phyloP scores from a whole-genome alignment of 257 asterid species.

The Solanum virginianum region DNA sequence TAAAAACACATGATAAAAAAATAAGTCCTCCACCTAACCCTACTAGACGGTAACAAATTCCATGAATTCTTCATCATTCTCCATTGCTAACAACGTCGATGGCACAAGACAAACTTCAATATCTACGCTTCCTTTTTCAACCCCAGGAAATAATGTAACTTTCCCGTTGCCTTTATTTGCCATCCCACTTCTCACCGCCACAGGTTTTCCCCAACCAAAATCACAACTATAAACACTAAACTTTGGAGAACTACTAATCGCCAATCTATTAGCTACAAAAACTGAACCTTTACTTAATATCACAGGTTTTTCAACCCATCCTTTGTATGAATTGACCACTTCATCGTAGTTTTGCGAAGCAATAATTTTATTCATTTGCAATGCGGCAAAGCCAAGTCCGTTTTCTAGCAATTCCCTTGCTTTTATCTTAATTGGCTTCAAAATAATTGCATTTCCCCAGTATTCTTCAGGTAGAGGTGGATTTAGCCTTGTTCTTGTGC shows the following conservation, averaged over 20 bases:
- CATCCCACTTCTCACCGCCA: conserved; percentile 35
- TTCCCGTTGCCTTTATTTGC: conserved; percentile 25
- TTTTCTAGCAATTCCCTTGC: neutral
- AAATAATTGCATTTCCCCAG: conserved; percentile 21
- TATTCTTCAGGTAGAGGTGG: conserved; percentile 20
- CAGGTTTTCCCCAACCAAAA: conserved; percentile 32
- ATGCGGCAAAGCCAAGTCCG: conserved; percentile 3
- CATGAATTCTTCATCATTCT: conserved; percentile 29
- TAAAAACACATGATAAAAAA: no score
- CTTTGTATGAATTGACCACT: neutral
- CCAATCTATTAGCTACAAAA: neutral
- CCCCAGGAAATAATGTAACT: conserved; percentile 20
- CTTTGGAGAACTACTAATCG: conserved; percentile 32
- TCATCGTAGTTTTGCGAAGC: neutral
- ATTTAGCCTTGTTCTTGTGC: conserved; percentile 20
- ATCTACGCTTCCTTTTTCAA: conserved; percentile 37
- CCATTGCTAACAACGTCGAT: conserved; percentile 19
- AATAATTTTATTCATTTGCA: neutral
- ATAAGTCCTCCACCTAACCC: no score
- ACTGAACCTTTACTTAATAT: neutral
- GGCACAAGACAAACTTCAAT: conserved; percentile 25
- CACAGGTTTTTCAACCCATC: neutral
- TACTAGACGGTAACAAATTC: neutral
- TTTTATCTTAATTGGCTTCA: neutral
- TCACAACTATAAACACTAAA: conserved; percentile 16